These are phyloP conservation scores for Aquilaria yunnanensis DNA, from an alignment of 345 rosid species.

Conservation along the genomic window DNA sequence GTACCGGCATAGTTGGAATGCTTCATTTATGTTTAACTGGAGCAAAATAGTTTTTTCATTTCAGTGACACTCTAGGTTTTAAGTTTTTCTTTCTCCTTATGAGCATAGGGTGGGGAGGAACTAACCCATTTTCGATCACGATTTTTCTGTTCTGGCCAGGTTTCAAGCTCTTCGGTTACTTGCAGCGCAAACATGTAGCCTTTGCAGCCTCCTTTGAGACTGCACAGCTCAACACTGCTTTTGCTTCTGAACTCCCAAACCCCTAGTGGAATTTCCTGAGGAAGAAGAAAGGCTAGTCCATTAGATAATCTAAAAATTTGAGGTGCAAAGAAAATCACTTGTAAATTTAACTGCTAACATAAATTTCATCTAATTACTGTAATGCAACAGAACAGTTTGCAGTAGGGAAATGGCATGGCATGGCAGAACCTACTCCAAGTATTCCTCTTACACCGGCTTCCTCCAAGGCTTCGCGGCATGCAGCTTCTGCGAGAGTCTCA, in stretches of 20 bases:
- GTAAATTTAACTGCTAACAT: background rate
- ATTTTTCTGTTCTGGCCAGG: constrained; percentile 67
- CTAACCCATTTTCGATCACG: constrained; percentile 68
- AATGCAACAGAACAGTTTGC: no score
- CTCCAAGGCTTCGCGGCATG: constrained; percentile 82
- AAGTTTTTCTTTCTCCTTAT: background rate
- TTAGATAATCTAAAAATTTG: background rate
- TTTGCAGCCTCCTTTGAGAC: constrained; percentile 44
- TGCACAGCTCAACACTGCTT: constrained; percentile 35
- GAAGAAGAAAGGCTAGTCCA: constrained; percentile 2
- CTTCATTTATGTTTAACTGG: constrained; percentile 53
- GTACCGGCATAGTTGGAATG: constrained; percentile 60
- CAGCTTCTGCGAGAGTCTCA: constrained; percentile 80
- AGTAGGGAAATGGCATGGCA: no score
- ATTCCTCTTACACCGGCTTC: constrained; percentile 89
- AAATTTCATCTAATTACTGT: no score
- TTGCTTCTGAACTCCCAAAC: constrained; percentile 64
- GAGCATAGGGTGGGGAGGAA: background rate
- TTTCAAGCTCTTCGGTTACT: constrained; percentile 75
- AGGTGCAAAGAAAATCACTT: background rate
- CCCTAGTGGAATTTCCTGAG: constrained; percentile 70
- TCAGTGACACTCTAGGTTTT: background rate
- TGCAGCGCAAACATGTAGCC: constrained; percentile 59
- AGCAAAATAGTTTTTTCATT: background rate
- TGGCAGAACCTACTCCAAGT: constrained; percentile 39